phyloP scores from a whole-genome alignment of 1,139 yeast species.

The Kazachstania sp. region DNA sequence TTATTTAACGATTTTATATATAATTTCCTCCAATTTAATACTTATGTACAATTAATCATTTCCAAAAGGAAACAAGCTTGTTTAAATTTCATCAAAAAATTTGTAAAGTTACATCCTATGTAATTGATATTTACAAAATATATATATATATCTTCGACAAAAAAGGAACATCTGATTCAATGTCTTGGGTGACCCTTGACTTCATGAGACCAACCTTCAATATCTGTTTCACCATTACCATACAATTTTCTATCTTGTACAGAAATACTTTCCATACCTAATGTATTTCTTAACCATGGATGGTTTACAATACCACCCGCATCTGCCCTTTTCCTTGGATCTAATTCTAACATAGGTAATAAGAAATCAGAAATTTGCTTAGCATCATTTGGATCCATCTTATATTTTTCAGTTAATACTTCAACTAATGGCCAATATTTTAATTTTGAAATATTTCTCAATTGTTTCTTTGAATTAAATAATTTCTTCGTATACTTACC shows the following conservation, averaged over 20 bases:
- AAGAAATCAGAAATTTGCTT: constrained; percentile 52
- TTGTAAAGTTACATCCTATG: too few species aligned
- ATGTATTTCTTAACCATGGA: constrained; percentile 59
- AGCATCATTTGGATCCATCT: constrained; percentile 42
- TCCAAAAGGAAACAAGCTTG: too few species aligned
- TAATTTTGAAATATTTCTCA: constrained; percentile 50
- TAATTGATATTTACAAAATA: too few species aligned
- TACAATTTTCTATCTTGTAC: constrained; percentile 45
- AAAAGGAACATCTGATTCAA: constrained; percentile 6
- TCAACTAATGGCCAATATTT: constrained; percentile 59
- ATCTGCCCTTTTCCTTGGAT: constrained; percentile 63
- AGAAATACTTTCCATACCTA: constrained; percentile 47
- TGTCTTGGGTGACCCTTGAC: constrained; percentile 26
- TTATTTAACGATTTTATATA: not conserved
- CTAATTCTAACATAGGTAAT: constrained; percentile 55
- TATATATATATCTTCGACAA: too few species aligned
- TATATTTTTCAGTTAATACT: constrained; percentile 55
- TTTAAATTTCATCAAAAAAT: too few species aligned
- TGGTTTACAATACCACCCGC: constrained; percentile 71
- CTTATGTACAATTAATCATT: too few species aligned
- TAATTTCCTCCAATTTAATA: not conserved
- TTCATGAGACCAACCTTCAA: constrained; percentile 50
- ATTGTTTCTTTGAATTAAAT: constrained; percentile 45
- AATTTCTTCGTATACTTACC: constrained; percentile 46
- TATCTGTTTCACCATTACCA: constrained; percentile 48